A percentile compares a stretch with the other conserved stretches of the same genome.
phyloP scores from a whole-genome alignment of 164 flowering plant genomes.

The Litsea cubeba region DNA sequence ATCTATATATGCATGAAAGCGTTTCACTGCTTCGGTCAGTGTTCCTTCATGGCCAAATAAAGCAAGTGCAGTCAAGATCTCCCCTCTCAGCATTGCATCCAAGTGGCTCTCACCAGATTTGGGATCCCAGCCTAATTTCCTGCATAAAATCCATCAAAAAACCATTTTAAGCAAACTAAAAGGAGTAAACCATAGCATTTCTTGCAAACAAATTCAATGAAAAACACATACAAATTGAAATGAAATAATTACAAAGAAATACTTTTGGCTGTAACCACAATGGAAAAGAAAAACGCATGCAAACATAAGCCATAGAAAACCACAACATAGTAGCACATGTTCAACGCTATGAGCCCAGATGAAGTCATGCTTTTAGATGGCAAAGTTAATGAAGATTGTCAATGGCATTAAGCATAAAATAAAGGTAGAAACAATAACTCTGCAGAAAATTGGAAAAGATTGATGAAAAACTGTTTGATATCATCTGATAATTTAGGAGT shows the following conservation, averaged over 20 bases:
- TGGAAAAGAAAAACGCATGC: no score
- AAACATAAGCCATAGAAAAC: no score
- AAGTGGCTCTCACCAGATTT: conserved; percentile 75
- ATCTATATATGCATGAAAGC: conserved; percentile 63
- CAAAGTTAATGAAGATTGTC: not conserved
- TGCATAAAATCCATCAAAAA: conserved; percentile 21
- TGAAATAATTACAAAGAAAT: no score
- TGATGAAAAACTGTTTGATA: conserved; percentile 58
- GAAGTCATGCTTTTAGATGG: no score
- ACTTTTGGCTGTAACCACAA: no score
- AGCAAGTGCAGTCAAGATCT: conserved; percentile 77
- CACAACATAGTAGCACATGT: no score
- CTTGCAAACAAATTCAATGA: no score
- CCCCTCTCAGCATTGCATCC: conserved; percentile 95
- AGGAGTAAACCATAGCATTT: not conserved
- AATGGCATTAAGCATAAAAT: not conserved
- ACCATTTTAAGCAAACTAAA: not conserved
- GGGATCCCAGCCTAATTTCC: conserved; percentile 94
- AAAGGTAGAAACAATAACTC: conserved; percentile 42
- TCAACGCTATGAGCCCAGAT: no score
- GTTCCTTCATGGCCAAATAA: conserved; percentile 59
- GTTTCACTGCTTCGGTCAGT: conserved; percentile 62
- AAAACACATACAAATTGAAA: no score
- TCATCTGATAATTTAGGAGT: conserved; percentile 48
- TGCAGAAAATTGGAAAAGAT: conserved; percentile 68